phyloP scores from a whole-genome alignment of 208 protist species.

The Crithidia brevicula region DNA sequence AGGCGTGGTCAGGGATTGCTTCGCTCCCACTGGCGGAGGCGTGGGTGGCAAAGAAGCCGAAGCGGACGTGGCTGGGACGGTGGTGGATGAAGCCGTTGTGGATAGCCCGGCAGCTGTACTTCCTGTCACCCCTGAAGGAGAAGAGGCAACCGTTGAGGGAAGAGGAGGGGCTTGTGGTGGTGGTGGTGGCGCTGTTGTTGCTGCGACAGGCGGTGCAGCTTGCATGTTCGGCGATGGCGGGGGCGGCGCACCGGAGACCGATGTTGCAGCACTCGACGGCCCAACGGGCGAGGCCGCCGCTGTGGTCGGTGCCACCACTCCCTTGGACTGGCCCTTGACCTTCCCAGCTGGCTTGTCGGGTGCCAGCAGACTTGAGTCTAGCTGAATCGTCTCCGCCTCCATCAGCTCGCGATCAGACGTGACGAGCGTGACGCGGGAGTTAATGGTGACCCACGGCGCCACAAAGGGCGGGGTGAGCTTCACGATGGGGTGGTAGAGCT shows the following conservation, averaged over 20 bases:
- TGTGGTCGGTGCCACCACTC: background rate
- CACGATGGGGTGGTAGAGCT: slow-evolving; percentile 94
- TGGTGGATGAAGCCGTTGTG: background rate
- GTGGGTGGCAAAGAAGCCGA: background rate
- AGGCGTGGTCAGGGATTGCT: background rate
- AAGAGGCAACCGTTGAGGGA: background rate
- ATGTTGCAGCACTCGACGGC: background rate
- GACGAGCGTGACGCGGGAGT: slow-evolving; percentile 55
- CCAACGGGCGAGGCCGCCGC: background rate
- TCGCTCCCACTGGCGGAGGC: background rate
- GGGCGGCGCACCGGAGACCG: background rate
- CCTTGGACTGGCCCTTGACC: too few relatives aligned
- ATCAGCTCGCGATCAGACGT: slow-evolving; percentile 58
- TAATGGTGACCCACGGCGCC: slow-evolving; percentile 65
- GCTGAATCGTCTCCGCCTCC: slow-evolving; percentile 62
- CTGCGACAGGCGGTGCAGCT: background rate
- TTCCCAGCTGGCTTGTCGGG: slow-evolving; percentile 42
- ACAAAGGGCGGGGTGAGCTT: slow-evolving; percentile 63
- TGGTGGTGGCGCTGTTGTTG: background rate
- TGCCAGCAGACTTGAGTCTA: slow-evolving; percentile 65
- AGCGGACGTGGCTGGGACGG: background rate
- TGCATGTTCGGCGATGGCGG: slow-evolving; percentile 10
- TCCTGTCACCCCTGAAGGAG: background rate
- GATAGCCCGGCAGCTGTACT: background rate
- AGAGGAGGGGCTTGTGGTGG: background rate